A percentile compares a stretch with the other conserved stretches of the same genome.
Evolutionary conservation across 2,329 filamentous ascomycete genomes (phyloP).

Genomic region (Xylariaceae sp.): DNA sequence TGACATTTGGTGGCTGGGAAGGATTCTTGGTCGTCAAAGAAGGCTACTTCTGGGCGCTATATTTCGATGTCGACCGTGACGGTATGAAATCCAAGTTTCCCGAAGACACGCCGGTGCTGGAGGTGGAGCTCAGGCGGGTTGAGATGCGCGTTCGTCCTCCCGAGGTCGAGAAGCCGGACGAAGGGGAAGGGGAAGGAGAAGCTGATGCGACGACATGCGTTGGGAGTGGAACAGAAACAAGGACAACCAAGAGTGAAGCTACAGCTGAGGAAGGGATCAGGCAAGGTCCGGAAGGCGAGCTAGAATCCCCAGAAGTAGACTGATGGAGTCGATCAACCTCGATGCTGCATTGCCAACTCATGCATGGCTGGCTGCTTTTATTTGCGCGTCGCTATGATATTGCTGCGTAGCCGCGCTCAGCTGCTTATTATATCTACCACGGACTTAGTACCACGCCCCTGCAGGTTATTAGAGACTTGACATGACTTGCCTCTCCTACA

Average conservation of each 20-base stretch:
- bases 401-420: too few species aligned
- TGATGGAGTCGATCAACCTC: slow-evolving; percentile 2
- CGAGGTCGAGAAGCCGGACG: slow-evolving; percentile 5
- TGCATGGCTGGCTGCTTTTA: too few species aligned
- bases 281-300: slow-evolving; percentile 6
- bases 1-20: slow-evolving; percentile 46
- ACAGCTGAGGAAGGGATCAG: slow-evolving; percentile 5
- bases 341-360: too few species aligned
- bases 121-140: slow-evolving; percentile 47
- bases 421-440: too few species aligned
- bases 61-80: slow-evolving; percentile 44
- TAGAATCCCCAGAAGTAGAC: slow-evolving; percentile 22
- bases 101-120: slow-evolving; percentile 43
- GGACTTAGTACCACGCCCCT: too few species aligned
- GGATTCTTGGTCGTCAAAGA: slow-evolving; percentile 45
- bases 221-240: background rate
- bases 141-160: slow-evolving; percentile 36
- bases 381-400: too few species aligned
- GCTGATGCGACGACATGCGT: slow-evolving; percentile 4
- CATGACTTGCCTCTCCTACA: too few species aligned
- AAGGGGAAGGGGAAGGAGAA: slow-evolving; percentile 3
- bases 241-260: slow-evolving; percentile 4
- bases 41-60: slow-evolving; percentile 40
- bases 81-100: slow-evolving; percentile 38
- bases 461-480: too few species aligned